Base-by-base conservation (phyloP, 352 stramenopile genomes). In the Plasmopara viticola region DNA sequence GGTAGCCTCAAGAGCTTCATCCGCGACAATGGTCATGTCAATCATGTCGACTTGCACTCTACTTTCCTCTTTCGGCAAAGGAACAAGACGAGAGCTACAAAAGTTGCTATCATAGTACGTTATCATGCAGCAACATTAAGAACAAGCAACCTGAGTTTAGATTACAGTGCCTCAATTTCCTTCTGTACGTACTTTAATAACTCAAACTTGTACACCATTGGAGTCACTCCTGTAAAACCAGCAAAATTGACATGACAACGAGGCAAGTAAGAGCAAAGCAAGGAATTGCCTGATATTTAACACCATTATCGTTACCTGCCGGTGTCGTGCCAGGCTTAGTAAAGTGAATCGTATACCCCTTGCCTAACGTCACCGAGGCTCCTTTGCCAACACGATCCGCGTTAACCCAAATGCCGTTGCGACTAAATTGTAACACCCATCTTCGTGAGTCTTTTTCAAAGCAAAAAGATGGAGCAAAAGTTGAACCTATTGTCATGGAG, bases 341-440 rank as follows among this genome's bases (percentile, higher is more conserved):
- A 31, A 91, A 87, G 51, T 91, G 80, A 20, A 91, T 52, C 1
- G 76, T 89, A 56, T 58, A 63, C 20, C 78, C 80, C 1, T 60
- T 56, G 33, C 51, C 41, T 13, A 91, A 39, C 18, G 40, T 29
- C 14, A 54, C 55, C 14, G 54, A 66, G 6, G 65, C 59, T 5
- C 51, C 56, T 56, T 76, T 80, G 39, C 76, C 75, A 9, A 89
- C 48, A 25, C 50, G 64, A 50, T 74, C 68, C 29, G 73, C 74
- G 58, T 90, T 89, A 43, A 89, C 68, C 49, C 70, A 90, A 25
- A 90, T 74, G 42, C 74, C 74, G 44, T 88, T 88, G 46, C 72
- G 77, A 47, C 75, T 88, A 55, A 15, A 53, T 43, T 14, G 18
- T 20, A 28, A 1, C 35, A 56, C 25, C 14, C 18, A 17, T 18